These are phyloP conservation scores for Magnolia changhungtana DNA, from an alignment of 164 flowering plant genomes.

Conservation along the genomic window DNA sequence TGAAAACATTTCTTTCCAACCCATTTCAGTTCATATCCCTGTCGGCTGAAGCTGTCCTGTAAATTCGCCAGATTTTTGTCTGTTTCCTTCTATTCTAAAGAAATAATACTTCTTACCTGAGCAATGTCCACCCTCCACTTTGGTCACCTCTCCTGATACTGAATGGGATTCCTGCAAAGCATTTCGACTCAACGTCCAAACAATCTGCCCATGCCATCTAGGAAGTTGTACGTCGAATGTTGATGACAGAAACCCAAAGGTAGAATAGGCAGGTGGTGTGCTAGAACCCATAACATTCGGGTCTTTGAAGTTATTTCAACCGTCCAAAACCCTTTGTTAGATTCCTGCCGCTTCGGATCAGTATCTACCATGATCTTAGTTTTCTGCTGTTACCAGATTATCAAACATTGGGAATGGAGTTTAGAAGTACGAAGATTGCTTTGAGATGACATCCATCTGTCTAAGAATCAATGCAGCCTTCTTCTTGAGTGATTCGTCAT, in stretches of 20 bases:
- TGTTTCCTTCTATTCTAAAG: background rate
- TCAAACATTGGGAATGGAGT: background rate
- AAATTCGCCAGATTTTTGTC: too few relatives aligned
- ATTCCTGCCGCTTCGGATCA: background rate
- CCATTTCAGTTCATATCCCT: background rate
- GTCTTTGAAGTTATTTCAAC: background rate
- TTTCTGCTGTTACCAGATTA: background rate
- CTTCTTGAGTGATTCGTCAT: conserved; percentile 24
- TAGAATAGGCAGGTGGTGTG: background rate
- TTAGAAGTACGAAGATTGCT: conserved; percentile 29
- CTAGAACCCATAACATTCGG: background rate
- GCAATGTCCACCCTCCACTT: background rate
- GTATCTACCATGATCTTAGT: background rate
- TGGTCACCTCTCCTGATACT: background rate
- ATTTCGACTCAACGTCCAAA: background rate
- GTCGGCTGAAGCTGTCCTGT: too few relatives aligned
- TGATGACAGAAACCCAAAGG: background rate
- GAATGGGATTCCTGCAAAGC: background rate
- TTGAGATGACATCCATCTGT: conserved; percentile 26
- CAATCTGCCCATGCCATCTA: background rate
- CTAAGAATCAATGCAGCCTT: conserved; percentile 25
- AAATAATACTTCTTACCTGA: background rate
- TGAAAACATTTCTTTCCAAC: background rate
- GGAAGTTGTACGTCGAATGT: background rate
- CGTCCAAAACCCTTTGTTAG: background rate